phyloP scores from a whole-genome alignment of 345 rosid species.

The Carallia brachiata region DNA sequence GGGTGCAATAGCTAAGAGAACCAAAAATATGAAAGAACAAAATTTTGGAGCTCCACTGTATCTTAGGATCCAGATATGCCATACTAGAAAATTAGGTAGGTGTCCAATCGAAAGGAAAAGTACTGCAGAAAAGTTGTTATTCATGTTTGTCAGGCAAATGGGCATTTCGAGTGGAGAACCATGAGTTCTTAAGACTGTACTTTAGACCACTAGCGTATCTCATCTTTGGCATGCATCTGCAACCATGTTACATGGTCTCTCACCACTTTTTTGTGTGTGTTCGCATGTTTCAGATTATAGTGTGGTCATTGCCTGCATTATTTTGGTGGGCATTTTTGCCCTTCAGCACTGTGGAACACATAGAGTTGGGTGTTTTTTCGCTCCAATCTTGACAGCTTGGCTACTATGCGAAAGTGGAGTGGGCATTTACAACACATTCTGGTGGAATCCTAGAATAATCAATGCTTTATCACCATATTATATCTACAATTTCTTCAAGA shows the following conservation, averaged over 20 bases:
- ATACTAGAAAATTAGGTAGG: too few relatives aligned
- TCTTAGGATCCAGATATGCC: not conserved
- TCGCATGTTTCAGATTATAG: constrained; percentile 14
- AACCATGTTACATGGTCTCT: not conserved
- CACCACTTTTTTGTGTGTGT: not conserved
- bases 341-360: constrained; percentile 50
- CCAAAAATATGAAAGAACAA: not conserved
- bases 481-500: constrained; percentile 38
- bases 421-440: constrained; percentile 42
- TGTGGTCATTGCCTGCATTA: constrained; percentile 27
- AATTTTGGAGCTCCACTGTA: not conserved
- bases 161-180: too few relatives aligned
- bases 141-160: too few relatives aligned
- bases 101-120: too few relatives aligned
- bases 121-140: too few relatives aligned
- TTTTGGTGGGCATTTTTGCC: constrained; percentile 37
- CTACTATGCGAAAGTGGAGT: constrained; percentile 29
- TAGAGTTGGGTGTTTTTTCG: constrained; percentile 41
- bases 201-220: too few relatives aligned
- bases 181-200: too few relatives aligned
- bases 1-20: not conserved
- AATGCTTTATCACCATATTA: constrained; percentile 41
- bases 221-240: not conserved
- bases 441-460: constrained; percentile 36
- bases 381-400: constrained; percentile 43